phyloP scores from a whole-genome alignment of 2,329 filamentous ascomycete species.

The Rhinocladiella mackenziei region DNA sequence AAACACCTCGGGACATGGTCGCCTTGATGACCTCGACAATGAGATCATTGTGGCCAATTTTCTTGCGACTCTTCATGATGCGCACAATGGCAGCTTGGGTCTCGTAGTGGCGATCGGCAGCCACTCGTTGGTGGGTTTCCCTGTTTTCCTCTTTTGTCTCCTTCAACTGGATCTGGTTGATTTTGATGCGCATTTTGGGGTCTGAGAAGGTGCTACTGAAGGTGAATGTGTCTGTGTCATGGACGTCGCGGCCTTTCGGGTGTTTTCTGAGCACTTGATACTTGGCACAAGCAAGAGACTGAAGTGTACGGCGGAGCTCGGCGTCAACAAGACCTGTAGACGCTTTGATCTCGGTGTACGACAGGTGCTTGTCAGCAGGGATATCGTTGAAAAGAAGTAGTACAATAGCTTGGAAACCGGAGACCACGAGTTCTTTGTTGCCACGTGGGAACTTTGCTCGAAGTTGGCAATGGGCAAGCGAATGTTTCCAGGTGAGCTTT shows the following conservation, averaged over 20 bases:
- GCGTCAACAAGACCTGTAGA: conserved; percentile 69
- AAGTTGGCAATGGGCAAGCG: conserved; percentile 84
- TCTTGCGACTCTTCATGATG: conserved; percentile 94
- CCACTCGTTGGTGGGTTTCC: conserved; percentile 85
- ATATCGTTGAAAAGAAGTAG: conserved; percentile 83
- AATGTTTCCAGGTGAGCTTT: conserved; percentile 85
- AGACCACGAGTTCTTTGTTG: conserved; percentile 82
- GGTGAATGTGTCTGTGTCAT: conserved; percentile 72
- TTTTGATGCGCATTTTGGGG: conserved; percentile 86
- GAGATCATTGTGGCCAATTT: conserved; percentile 77
- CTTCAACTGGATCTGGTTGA: conserved; percentile 97
- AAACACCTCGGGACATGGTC: conserved; percentile 77
- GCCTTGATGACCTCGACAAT: conserved; percentile 89
- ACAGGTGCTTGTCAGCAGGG: conserved; percentile 58
- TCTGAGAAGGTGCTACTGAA: conserved; percentile 76
- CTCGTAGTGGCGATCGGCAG: conserved; percentile 87
- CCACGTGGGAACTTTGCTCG: conserved; percentile 75
- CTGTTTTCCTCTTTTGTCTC: conserved; percentile 95
- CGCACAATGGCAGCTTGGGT: conserved; percentile 95
- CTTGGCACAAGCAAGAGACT: conserved; percentile 91
- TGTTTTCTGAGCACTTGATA: conserved; percentile 77
- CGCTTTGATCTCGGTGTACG: conserved; percentile 70
- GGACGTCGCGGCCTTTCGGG: conserved; percentile 78
- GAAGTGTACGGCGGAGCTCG: conserved; percentile 84
- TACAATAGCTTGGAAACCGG: conserved; percentile 86